Evolutionary conservation across 768 basidiomycete species (phyloP), one percentile per base, ranked within the genome.

Genomic region (Collybia nuda): DNA sequence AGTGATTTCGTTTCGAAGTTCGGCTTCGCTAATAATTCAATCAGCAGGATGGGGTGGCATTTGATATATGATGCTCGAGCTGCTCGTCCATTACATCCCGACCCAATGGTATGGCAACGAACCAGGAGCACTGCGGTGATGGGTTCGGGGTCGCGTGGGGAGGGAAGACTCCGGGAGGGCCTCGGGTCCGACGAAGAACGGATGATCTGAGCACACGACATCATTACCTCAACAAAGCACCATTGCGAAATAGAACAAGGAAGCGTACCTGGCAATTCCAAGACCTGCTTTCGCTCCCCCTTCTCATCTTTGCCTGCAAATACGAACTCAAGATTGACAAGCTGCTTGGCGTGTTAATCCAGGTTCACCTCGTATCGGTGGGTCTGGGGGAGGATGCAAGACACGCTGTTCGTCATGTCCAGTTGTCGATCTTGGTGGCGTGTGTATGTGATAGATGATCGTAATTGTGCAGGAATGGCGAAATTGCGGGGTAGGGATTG

Each of bases 141-240:
- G 97, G 97, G 71, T 99, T 98, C 38, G 98, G 76, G 97, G 97
- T 23, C 97, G 86, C 19, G 97, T 95, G 75, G n/a, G n/a, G n/a
- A n/a, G n/a, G n/a, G 95, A 98, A 73, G 98, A 95, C 69, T 99
- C 97, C 0, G 97, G 97, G 62, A 98, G 97, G 1, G 97, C 92
- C 72, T 99, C 97, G 39, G 98, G 76, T 19, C 84, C 97, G 39
- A 96, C 72, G 64, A 95, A 98, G 77, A 83, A 99, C 2, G 93
- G 91, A 68, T 99, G 97, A 58, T 90, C 95, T 92, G 49, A 4
- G 41, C 24, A 26, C 24, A 26, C 24, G 7, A 47, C n/a, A n/a
- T n/a, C 35, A 22, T 24, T 28, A n/a, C n/a, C n/a, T 6, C n/a
- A 39, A 15, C 19, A 38, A 6, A 41, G 7, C 2, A 36, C 8